Evolutionary conservation across 495 filamentous ascomycete genomes (phyloP).

Genomic region (Friedmanniomyces simplex): DNA sequence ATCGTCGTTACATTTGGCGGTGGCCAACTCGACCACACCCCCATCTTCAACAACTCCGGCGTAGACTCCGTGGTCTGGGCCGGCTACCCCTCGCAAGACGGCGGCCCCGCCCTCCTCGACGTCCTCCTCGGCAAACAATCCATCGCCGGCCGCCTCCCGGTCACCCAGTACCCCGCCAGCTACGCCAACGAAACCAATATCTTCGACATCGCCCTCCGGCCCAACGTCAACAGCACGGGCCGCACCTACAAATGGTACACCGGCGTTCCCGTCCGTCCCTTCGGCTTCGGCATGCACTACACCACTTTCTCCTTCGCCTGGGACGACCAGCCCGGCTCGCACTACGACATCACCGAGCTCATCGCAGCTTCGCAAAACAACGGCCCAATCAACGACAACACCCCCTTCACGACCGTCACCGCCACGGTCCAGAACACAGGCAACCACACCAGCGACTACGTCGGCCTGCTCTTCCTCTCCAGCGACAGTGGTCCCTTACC

Average conservation of each 20-base stretch:
- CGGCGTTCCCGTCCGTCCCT: conserved; percentile 48
- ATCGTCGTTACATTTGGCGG: conserved; percentile 45
- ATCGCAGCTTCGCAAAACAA: background rate
- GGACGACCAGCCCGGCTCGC: background rate
- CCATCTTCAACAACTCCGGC: conserved; percentile 26
- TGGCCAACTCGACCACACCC: conserved; percentile 21
- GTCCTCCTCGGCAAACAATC: conserved; percentile 43
- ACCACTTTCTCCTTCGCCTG: conserved; percentile 32
- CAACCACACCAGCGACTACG: conserved; percentile 45
- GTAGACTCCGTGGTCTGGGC: conserved; percentile 46
- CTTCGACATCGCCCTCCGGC: conserved; percentile 46
- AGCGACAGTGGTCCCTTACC: conserved; percentile 45
- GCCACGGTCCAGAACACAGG: conserved; percentile 43
- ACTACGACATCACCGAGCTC: background rate
- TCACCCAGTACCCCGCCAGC: conserved; percentile 47
- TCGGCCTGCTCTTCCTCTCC: conserved; percentile 43
- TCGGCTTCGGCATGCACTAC: conserved; percentile 48
- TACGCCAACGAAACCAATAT: conserved; percentile 45
- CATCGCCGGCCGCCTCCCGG: conserved; percentile 46
- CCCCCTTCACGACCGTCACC: conserved; percentile 1
- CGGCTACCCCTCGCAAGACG: conserved; percentile 50
- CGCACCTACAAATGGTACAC: conserved; percentile 33
- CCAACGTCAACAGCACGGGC: conserved; percentile 31
- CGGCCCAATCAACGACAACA: background rate
- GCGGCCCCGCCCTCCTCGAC: conserved; percentile 46